Base-by-base conservation (phyloP, 2,329 filamentous ascomycete species). In the Calonectria honghensis region DNA sequence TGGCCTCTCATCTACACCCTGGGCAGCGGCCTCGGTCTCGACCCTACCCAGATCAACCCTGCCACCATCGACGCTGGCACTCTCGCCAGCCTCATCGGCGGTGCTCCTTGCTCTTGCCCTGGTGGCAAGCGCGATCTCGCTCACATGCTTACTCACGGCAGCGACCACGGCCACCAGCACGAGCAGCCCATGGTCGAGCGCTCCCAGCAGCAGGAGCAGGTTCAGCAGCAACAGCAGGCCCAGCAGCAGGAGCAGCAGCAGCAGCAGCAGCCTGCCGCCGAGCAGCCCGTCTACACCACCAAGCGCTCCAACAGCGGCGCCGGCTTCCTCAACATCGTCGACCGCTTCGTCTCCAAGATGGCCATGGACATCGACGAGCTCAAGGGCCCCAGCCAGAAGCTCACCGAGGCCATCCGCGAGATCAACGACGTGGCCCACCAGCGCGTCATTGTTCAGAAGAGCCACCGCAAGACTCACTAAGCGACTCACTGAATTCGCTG, bases 21-120 rank as follows among this genome's bases (percentile, higher is more conserved):
- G 24, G 65, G 45, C n/a, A 51, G 48, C 20, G 50, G 48, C 37
- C 65, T 68, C 50, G 65, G 65, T n/a, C 48, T 68, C 32, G 65
- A 68, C 48, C 65, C 50, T 16, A 68, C 48, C 27, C 35, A 68
- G 65, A 37, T 68, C 65, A 27, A 68, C 13, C 48, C 32, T 11
- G 27, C n/a, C 35, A 45, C 29, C 7, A 39, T 68, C 48, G 64
- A 68, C 39, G n/a, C 37, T 10, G 31, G 14, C 5, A 27, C 65
- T 20, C 64, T 67, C 48, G 31, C 29, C 2, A 20, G 11, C 24
- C 48, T 68, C 32, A 51, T 68, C 29, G 51, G 65, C 4, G 50
- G 50, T 48, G 11, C 35, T 4, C 7, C 32, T 18, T 67, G 64
- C 31, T 16, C n/a, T 9, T 67, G 64, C 31, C 16, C 45, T 4